Base-by-base conservation (phyloP, 768 basidiomycete species). In the Collybiopsis luxurians region DNA sequence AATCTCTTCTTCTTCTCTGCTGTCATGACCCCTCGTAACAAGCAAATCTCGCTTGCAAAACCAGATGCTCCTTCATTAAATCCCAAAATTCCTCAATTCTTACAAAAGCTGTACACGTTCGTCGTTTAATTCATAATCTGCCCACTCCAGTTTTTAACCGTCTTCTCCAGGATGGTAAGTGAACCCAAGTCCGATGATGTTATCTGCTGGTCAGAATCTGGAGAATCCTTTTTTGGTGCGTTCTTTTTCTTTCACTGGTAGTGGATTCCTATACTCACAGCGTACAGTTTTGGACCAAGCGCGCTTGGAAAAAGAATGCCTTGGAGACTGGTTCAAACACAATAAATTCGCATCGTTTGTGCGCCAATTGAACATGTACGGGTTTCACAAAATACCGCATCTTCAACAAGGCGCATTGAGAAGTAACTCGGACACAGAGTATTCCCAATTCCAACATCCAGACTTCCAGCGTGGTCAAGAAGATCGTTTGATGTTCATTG, bases 291-390 rank as follows among this genome's bases (percentile, higher is more conserved):
- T 92, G 36, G 92, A 96, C 70, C 90, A 92, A 64, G 93, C 96
- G 69, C 86, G 86, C 27, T 92, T 98, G 68, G 90, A 92, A 2
- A 84, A 85, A 38, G 90, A 96, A 70, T 84, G 97, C 30, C 83
- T 98, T 6, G 92, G 92, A 2, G 83, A 86, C 42, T 98, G 90
- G 86, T 99, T 98, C 85, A 99, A 99, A 70, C 97, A 98, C 74
- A 86, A 89, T 59, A 97, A 96, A 69, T 98, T 97, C 72, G 83
- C 84, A 56, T 90, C 89, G 31, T 97, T 97, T 64, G 93, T 95
- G 17, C 82, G 93, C 13, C 93, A 97, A 67, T 79, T 95, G 62
- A 97, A 95, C 79, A 95, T 95, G 90, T 97, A 95, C 71, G 92
- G 92, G 54, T 94, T 95, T 70, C 90, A 92, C 80, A 90, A 90